Evolutionary conservation across 768 basidiomycete species (phyloP), one percentile per base, ranked within the genome.

Genomic region (Pulveroboletus sp.): DNA sequence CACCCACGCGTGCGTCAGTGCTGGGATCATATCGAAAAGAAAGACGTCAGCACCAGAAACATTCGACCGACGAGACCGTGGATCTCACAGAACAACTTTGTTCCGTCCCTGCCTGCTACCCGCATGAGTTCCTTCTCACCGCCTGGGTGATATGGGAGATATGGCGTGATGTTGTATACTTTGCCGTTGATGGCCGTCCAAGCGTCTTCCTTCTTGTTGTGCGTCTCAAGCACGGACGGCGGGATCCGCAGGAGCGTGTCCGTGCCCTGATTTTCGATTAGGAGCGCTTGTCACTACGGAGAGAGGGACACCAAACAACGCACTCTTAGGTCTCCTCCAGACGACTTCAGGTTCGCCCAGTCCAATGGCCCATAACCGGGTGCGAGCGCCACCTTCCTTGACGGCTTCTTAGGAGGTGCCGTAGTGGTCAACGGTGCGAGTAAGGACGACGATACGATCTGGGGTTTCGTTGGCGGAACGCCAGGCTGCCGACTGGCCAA

Each of bases 151-250:
- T 84, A 99, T 3, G 84, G 72, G 6, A 96, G 69, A 69, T 96
- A 99, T 0, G 89, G 81, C 3, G 93, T 93, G 44, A 99, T 89
- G 63, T 97, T 97, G 71, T 99, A 99, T 15, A 99, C 93, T 64
- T 89, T 93, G 47, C 92, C 93, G 58, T 85, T 81, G 72, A 97
- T 83, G 0, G 83, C 85, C 13, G 92, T 79, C 96, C 96, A 99
- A 1, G 92, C 93, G 68, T 99, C 94, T 36, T 86, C 85, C 32
- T 73, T 76, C 45, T 78, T 90, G 48, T 88, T 87, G 65, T 99
- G 95, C 60, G 75, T 63, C 61, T 89, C 89, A 36, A 94, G 74
- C 51, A 84, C 75, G 1, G 86, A 87, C 4, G 84, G 86, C 9
- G 89, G 80, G 55, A 95, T 79, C 18, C 89, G 81, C 61, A 79